These are phyloP conservation scores for Fusarium duplospermum DNA, from an alignment of 2,329 filamentous ascomycete genomes.

Conservation along the genomic window DNA sequence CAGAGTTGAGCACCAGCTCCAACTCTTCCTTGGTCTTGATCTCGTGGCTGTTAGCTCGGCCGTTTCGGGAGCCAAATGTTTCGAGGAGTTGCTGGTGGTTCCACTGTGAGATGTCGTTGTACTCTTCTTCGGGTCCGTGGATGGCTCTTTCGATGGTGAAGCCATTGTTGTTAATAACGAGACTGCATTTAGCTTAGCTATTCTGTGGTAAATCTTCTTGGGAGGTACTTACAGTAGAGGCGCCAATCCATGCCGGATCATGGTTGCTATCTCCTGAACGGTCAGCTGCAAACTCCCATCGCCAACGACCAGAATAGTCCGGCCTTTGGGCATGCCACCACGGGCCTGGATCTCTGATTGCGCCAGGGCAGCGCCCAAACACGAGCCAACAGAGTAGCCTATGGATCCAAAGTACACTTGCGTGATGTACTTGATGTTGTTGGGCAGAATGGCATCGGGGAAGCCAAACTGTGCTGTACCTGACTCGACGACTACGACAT, in stretches of 20 bases:
- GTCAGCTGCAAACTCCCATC: neutral
- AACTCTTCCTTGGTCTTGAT: neutral
- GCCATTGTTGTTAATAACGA: neutral
- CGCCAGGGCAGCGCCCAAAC: neutral
- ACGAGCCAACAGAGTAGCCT: neutral
- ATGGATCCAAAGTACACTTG: neutral
- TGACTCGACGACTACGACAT: neutral
- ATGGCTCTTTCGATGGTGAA: neutral
- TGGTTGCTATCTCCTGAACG: neutral
- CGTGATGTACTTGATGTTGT: neutral
- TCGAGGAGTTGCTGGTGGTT: neutral
- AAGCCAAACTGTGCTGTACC: neutral
- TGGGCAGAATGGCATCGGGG: neutral
- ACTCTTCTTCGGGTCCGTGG: neutral
- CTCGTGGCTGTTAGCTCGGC: neutral
- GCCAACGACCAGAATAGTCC: neutral
- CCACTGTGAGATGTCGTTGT: neutral
- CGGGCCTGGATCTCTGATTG: neutral
- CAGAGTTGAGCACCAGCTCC: neutral
- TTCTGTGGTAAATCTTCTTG: neutral
- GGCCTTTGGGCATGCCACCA: neutral
- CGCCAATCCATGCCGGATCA: neutral
- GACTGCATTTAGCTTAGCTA: neutral
- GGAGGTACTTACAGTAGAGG: neutral
- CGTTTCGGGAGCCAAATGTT: neutral